Evolutionary conservation across 805 yeast genomes (phyloP), one percentile per base, ranked within the genome.

Genomic region (Dipodascus albidus): DNA sequence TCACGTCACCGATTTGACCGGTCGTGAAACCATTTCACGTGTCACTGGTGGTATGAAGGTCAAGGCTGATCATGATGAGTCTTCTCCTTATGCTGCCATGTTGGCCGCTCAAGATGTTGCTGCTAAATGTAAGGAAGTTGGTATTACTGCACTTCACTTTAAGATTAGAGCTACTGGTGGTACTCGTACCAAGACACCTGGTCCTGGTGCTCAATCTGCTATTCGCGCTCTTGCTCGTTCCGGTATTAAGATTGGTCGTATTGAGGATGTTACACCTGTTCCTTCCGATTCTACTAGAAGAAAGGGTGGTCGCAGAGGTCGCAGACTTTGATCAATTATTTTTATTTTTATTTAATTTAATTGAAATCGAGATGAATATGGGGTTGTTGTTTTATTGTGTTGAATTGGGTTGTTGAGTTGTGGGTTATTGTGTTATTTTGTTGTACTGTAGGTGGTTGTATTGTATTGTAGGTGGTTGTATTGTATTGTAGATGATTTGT

Each of bases 301-400:
- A 88, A 95, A 93, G 95, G 99, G 99, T 88, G 99, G 99, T 87
- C 93, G 99, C 83, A 90, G 99, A 85, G 99, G 99, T 91, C 91
- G 99, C 85, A 89, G 99, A 87, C 85, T 90, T 79, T 87, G 64
- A 64, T 47, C n/a, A 27, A 20, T 47, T 21, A n/a, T 41, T 19
- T 41, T n/a, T 41, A 41, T 41, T 17, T n/a, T 41, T 17, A 41
- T 41, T 4, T 41, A 41, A 9, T 20, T 17, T 41, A 6, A 41
- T 41, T n/a, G 4, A 41, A 41, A 6, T 6, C 4, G 47, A n/a
- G 41, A 14, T 33, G 41, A 14, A n/a, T 33, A 33, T 33, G 41
- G 11, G n/a, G 22, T 41, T 41, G 47, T 19, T 41, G 47, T 20
- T n/a, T 41, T 41, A 9, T 6, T 17, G 8, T n/a, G 22, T 4